Conservation (phyloP, 768 basidiomycete species). For the Suillus tomentosus region DNA sequence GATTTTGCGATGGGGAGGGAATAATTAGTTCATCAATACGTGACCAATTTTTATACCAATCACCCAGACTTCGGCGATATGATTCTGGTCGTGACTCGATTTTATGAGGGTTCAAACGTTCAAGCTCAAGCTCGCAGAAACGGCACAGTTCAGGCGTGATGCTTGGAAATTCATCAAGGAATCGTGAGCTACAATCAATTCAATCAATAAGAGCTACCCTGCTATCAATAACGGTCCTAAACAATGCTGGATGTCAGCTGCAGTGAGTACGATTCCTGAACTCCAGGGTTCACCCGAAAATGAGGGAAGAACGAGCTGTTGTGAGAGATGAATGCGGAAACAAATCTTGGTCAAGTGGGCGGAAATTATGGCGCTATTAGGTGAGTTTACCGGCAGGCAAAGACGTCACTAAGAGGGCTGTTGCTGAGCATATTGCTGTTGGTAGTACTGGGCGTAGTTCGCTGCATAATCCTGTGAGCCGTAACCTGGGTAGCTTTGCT, state of each 20-base stretch:
- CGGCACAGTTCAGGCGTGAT: not conserved
- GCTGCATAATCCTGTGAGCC: constrained; percentile 64
- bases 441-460: constrained; percentile 87
- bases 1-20: not conserved
- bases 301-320: constrained; percentile 7
- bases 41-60: not conserved
- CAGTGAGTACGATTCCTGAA: constrained; percentile 6
- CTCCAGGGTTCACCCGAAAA: not conserved
- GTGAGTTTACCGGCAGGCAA: constrained; percentile 8
- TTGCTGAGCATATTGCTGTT: constrained; percentile 84
- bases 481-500: constrained; percentile 40
- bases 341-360: constrained; percentile 4
- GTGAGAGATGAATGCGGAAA: constrained; percentile 7
- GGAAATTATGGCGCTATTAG: constrained; percentile 6
- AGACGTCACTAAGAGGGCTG: constrained; percentile 33
- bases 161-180: constrained; percentile 2
- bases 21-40: not conserved
- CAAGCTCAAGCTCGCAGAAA: not conserved
- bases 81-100: not conserved
- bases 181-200: constrained; percentile 8
- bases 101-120: not conserved
- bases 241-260: constrained; percentile 11
- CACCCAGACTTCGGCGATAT: not conserved
- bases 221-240: constrained; percentile 11
- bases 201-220: constrained; percentile 11